phyloP scores from a whole-genome alignment of 192 early-diverging fungal species.

The Rhizoclosmatium globosum region DNA sequence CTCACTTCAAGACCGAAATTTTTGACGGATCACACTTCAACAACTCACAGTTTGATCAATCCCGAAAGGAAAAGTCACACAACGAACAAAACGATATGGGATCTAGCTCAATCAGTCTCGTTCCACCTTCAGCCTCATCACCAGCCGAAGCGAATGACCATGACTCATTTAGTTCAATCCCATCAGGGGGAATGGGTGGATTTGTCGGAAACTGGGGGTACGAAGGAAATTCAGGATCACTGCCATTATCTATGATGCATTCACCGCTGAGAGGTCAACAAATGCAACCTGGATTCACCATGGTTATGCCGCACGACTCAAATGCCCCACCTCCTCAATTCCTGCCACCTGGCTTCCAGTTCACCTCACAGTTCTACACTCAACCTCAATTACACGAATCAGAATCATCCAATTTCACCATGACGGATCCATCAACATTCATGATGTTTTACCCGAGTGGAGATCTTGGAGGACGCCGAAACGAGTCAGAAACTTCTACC shows the following conservation, averaged over 20 bases:
- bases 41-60: neutral
- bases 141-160: neutral
- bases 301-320: neutral
- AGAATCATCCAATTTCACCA: slow-evolving; percentile 9
- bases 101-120: neutral
- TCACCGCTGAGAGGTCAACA: slow-evolving; percentile 18
- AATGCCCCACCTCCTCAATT: neutral
- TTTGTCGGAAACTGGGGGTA: slow-evolving; percentile 6
- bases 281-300: neutral
- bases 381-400: slow-evolving; percentile 1
- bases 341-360: neutral
- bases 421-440: neutral
- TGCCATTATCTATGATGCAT: slow-evolving; percentile 37
- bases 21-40: neutral
- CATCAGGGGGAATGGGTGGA: slow-evolving; percentile 19
- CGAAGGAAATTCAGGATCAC: neutral
- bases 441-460: slow-evolving; percentile 14
- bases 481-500: no score
- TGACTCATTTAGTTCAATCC: neutral
- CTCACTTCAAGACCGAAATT: neutral
- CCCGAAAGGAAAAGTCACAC: neutral
- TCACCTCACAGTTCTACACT: slow-evolving; percentile 24
- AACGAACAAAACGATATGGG: neutral
- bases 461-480: neutral
- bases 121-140: slow-evolving; percentile 15